Percentiles rank a stretch among this genome's conserved stretches.
Evolutionary conservation across 768 basidiomycete species (phyloP).

Genomic region (Lactifluus rugatus): DNA sequence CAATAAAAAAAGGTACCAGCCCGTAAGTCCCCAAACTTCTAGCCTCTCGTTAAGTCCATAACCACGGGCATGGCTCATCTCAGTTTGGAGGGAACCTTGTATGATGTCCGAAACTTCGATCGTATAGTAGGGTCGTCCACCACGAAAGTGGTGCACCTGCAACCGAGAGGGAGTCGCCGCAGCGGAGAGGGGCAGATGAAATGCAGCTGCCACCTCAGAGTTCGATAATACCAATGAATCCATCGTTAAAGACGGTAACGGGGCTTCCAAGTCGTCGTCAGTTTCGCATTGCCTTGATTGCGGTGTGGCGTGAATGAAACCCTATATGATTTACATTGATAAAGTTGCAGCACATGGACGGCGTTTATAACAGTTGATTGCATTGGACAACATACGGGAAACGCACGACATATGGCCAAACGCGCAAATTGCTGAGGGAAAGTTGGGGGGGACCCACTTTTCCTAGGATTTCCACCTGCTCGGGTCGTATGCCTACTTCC

Average conservation of each 20-base stretch:
- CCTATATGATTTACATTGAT: conserved; percentile 18
- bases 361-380: conserved; percentile 15
- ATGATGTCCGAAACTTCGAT: conserved; percentile 57
- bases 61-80: conserved; percentile 35
- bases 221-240: conserved; percentile 41
- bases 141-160: conserved; percentile 46
- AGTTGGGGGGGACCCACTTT: conserved; percentile 51
- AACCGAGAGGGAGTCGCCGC: conserved; percentile 41
- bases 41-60: conserved; percentile 37
- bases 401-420: conserved; percentile 73
- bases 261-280: conserved; percentile 26
- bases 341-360: not conserved
- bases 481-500: conserved; percentile 55
- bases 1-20: conserved; percentile 65
- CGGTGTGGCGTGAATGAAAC: conserved; percentile 24
- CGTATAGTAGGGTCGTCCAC: conserved; percentile 49
- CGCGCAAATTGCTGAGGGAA: conserved; percentile 48
- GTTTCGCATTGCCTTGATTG: conserved; percentile 1
- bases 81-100: conserved; percentile 17
- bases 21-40: conserved; percentile 78
- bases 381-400: not conserved
- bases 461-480: conserved; percentile 57
- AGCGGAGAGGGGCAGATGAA: conserved; percentile 58
- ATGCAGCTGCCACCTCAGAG: conserved; percentile 56
- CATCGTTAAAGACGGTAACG: conserved; percentile 54